Percentiles rank a stretch among this genome's conserved stretches.
phyloP scores from a whole-genome alignment of 2,329 filamentous ascomycete genomes.

The Simplicillium aogashimaense region DNA sequence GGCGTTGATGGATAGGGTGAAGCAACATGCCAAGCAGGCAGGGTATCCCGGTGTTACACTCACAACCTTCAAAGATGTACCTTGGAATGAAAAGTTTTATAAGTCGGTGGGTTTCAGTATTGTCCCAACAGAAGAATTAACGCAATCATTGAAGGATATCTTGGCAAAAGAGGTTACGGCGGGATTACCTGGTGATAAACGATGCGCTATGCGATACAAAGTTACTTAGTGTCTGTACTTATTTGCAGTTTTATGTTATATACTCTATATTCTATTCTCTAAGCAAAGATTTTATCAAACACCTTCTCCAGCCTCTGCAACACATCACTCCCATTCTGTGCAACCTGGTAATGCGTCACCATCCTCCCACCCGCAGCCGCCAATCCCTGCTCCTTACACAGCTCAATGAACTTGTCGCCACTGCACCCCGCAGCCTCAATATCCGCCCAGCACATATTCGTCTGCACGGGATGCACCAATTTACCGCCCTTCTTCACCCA shows the following conservation, averaged over 20 bases:
- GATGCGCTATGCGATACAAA: conserved; percentile 1
- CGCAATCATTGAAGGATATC: neutral
- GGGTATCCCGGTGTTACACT: conserved; percentile 3
- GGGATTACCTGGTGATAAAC: conserved; percentile 3
- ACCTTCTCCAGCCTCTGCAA: conserved; percentile 45
- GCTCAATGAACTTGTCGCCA: conserved; percentile 23
- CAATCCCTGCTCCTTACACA: conserved; percentile 31
- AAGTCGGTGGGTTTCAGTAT: conserved; percentile 3
- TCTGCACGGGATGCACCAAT: conserved; percentile 61
- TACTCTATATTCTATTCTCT: too few relatives aligned
- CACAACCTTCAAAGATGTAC: conserved; percentile 8
- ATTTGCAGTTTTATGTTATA: too few relatives aligned
- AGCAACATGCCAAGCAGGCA: neutral
- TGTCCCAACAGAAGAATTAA: neutral
- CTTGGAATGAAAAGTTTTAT: conserved; percentile 9
- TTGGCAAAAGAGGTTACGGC: neutral
- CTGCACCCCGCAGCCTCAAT: conserved; percentile 47
- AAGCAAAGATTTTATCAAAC: conserved; percentile 29
- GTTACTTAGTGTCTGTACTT: too few relatives aligned
- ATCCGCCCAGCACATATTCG: conserved; percentile 90
- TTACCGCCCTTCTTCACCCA: conserved; percentile 65
- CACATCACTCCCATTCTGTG: conserved; percentile 47
- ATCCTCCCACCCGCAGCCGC: conserved; percentile 28
- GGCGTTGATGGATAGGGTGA: conserved; percentile 2
- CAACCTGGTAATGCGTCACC: conserved; percentile 51